phyloP scores from a whole-genome alignment of 345 rosid species.

The Capsella bursapastoris region DNA sequence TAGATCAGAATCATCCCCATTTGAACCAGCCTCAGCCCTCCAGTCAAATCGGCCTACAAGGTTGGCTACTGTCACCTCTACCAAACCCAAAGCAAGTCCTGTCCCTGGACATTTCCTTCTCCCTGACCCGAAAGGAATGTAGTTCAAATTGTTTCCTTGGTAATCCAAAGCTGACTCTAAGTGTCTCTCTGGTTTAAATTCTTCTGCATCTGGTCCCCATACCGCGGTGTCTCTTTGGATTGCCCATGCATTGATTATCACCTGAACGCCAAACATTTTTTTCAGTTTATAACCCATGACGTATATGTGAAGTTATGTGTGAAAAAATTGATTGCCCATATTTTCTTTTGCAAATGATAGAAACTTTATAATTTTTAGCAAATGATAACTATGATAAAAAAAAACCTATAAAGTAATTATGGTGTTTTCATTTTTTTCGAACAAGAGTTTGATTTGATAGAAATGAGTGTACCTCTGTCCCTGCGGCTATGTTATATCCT shows the following conservation, averaged over 20 bases:
- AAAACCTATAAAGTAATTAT: neutral
- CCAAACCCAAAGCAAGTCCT: slow-evolving; percentile 26
- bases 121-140: slow-evolving; percentile 38
- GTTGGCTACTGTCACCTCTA: slow-evolving; percentile 27
- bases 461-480: slow-evolving; percentile 35
- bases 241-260: slow-evolving; percentile 47
- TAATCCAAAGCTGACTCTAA: slow-evolving; percentile 10
- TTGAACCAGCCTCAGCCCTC: neutral
- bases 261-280: neutral
- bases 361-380: too few species aligned
- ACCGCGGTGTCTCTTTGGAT: slow-evolving; percentile 42
- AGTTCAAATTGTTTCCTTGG: slow-evolving; percentile 29
- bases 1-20: slow-evolving; percentile 28
- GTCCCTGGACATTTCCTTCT: slow-evolving; percentile 33
- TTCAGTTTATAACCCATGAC: neutral
- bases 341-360: too few species aligned
- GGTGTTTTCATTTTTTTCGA: neutral
- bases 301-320: too few species aligned
- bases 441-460: neutral
- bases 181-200: slow-evolving; percentile 52
- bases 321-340: neutral
- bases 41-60: slow-evolving; percentile 32
- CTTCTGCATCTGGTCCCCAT: slow-evolving; percentile 59
- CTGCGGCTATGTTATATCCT: slow-evolving; percentile 40
- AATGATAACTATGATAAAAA: neutral